Evolutionary conservation across 2,329 filamentous ascomycete genomes (phyloP), one percentile per base, ranked within the genome.

Genomic region (Sporothrix pallida): DNA sequence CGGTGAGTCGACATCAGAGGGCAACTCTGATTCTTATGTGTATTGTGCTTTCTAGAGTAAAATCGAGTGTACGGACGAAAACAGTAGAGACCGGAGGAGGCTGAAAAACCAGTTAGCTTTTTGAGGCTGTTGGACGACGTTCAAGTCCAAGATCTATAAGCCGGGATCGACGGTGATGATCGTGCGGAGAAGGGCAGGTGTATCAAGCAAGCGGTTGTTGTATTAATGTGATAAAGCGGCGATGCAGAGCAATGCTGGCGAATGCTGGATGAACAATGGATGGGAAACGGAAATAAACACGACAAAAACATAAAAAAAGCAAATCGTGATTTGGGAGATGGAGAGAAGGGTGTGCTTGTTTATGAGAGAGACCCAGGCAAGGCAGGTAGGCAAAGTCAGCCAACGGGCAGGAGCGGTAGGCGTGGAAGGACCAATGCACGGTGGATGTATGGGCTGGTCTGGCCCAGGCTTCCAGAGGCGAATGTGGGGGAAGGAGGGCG

Each of bases 401-500:
- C 17, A 52, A 44, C 63, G 44, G 17, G 44, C 44, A 68, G 46
- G 63, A 68, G 44, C 63, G 63, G 23, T 63, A 23, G 31, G 31
- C 58, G 60, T 46, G 60, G 17, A 63, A 20, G 31, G 37, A 46
- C 58, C 15, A 8, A n/a, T 62, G 62, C 17, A 52, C 20, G 44
- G 42, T 44, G 42, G 37, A 23, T 20, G 44, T 13, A 52, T 68
- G 17, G 63, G 63, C 63, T 52, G 63, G 63, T 68, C 63, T 68
- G 63, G 63, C 63, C 63, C 63, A 67, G 63, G 63, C 58, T 48
- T 46, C 60, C 20, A 68, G 63, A 50, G 46, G 20, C 63, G 46
- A 52, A 68, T 68, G 44, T 68, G 63, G 63, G 63, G 63, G 46
- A 68, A 68, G 23, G n/a, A 50, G 63, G 62, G 42, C 23, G 20